Evolutionary conservation across 139 green algal genomes (phyloP), one percentile per base, ranked within the genome.

Genomic region (Coccomyxa sp.): DNA sequence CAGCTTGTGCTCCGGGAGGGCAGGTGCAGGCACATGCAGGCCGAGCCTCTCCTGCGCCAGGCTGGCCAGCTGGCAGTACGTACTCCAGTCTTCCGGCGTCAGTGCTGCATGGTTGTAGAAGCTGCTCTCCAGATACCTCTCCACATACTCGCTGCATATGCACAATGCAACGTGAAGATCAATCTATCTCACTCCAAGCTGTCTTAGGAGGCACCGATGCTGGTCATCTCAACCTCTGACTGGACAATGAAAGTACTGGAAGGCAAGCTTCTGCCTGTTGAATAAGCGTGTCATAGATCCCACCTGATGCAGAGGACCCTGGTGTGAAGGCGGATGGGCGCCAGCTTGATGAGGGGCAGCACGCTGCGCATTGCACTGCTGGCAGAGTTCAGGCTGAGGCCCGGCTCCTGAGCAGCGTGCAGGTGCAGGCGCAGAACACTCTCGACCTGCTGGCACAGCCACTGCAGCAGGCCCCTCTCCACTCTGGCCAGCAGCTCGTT

Each of bases 381-480:
- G 34, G 24, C 24, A 14, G n/a, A 27, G 33, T 37, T 31, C 24
- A 37, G 24, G 34, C 34, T 22, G 12, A 73, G 2, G 68, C n/a
- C 68, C 6, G 68, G 5, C 68, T 36, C 24, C 68, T 73, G 34
- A 31, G 33, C n/a, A 29, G 70, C 34, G 29, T 75, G 70, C 54
- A 68, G 37, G 36, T 71, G 41, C 36, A 80, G 55, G 27, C 75
- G 55, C 75, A 80, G 75, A 1, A 68, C 29, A 18, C 44, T 27
- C 55, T 80, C 75, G 9, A 74, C 40, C 14, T 33, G 31, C 5
- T 14, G 35, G 27, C 7, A 10, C 55, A 73, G 35, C 8, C 55
- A 55, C 36, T 24, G 18, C 36, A 80, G 75, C 36, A 80, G 7
- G 10, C 22, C 55, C 8, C 24, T 29, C 39, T 64, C 8, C 75